A percentile compares a stretch with the other conserved stretches of the same genome.
Conservation (phyloP, 805 yeast genomes). For the Wickerhamiella brachini region DNA sequence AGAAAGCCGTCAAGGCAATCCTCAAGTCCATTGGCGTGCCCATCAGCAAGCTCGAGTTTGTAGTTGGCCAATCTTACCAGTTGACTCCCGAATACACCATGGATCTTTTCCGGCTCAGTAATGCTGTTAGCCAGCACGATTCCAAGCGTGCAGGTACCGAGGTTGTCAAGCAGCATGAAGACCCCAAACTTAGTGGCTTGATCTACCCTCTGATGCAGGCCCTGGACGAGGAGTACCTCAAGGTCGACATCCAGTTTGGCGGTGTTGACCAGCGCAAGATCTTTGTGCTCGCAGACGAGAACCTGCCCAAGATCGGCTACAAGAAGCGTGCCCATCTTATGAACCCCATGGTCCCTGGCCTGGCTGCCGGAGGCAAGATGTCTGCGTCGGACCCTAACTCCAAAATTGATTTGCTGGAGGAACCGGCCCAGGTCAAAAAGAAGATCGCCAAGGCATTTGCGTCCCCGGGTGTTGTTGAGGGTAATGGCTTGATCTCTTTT, state of each 20-base stretch:
- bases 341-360: conserved; percentile 99
- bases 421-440: conserved; percentile 75
- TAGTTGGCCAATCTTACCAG: conserved; percentile 85
- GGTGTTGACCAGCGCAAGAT: conserved; percentile 99
- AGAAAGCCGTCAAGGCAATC: conserved; percentile 67
- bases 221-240: conserved; percentile 81
- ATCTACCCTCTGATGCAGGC: conserved; percentile 99
- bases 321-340: conserved; percentile 95
- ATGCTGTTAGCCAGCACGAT: conserved; percentile 80
- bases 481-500: conserved; percentile 81
- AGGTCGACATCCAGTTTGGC: conserved; percentile 89
- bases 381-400: conserved; percentile 98
- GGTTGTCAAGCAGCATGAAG: conserved; percentile 93
- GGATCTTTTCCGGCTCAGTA: conserved; percentile 79
- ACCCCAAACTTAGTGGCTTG: conserved; percentile 84
- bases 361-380: conserved; percentile 94
- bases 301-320: conserved; percentile 75
- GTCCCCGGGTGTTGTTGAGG: conserved; percentile 86
- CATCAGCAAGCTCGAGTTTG: conserved; percentile 72
- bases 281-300: conserved; percentile 92
- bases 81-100: conserved; percentile 60
- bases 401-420: conserved; percentile 84
- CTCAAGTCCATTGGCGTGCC: conserved; percentile 81
- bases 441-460: conserved; percentile 87
- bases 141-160: conserved; percentile 99